Conservation (phyloP, 192 early-diverging fungal genomes). For the Coemansia furcata region DNA sequence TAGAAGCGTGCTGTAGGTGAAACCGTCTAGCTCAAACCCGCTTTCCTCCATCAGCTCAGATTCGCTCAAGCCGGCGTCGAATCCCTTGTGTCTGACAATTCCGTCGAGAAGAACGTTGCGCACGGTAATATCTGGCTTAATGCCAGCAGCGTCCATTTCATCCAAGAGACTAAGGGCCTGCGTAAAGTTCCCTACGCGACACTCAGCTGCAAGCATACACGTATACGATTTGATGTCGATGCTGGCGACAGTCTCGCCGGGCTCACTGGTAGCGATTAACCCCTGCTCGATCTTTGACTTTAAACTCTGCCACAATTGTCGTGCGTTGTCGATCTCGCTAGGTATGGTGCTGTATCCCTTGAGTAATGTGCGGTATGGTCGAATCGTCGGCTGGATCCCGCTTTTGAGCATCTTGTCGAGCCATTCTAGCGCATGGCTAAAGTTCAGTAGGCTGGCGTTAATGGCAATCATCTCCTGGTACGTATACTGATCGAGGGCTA, state of each 20-base stretch:
- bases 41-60: slow-evolving; percentile 30
- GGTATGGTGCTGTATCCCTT: slow-evolving; percentile 34
- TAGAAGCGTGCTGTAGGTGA: slow-evolving; percentile 32
- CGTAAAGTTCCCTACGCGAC: slow-evolving; percentile 29
- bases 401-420: slow-evolving; percentile 24
- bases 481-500: slow-evolving; percentile 32
- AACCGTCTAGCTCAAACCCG: slow-evolving; percentile 24
- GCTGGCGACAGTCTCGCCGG: not conserved
- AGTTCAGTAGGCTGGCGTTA: slow-evolving; percentile 31
- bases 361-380: slow-evolving; percentile 43
- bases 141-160: slow-evolving; percentile 30
- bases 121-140: slow-evolving; percentile 34
- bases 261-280: slow-evolving; percentile 9
- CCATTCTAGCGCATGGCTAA: slow-evolving; percentile 29
- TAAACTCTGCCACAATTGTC: slow-evolving; percentile 35
- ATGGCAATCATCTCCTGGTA: slow-evolving; percentile 46
- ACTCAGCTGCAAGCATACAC: slow-evolving; percentile 38
- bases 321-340: slow-evolving; percentile 34
- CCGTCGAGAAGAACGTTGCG: slow-evolving; percentile 41
- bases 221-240: slow-evolving; percentile 39
- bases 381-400: slow-evolving; percentile 28
- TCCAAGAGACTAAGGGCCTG: slow-evolving; percentile 18
- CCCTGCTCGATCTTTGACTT: slow-evolving; percentile 12
- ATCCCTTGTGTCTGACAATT: slow-evolving; percentile 20
- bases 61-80: slow-evolving; percentile 32